phyloP scores from a whole-genome alignment of 768 basidiomycete genomes.

The Fibroporia radiculosa region DNA sequence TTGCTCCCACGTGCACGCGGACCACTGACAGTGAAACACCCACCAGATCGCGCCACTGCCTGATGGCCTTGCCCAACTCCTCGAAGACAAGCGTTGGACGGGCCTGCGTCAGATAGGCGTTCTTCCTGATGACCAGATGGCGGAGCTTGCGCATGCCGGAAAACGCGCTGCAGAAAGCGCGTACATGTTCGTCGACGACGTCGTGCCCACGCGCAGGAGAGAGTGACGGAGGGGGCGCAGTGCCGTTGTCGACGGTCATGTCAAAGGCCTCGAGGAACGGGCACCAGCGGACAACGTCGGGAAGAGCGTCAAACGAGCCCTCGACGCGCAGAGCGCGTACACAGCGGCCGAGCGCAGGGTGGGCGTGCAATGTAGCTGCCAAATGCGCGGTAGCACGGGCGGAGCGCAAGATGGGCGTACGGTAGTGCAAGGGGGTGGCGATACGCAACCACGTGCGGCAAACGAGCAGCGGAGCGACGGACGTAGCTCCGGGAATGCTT shows the following conservation, averaged over 20 bases:
- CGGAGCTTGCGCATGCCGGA: constrained; percentile 27
- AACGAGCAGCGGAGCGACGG: constrained; percentile 40
- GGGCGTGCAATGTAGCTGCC: constrained; percentile 27
- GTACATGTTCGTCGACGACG: constrained; percentile 3
- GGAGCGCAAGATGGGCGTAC: constrained; percentile 38
- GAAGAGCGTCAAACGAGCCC: constrained; percentile 34
- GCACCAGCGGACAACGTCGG: constrained; percentile 29
- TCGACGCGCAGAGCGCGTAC: constrained; percentile 36
- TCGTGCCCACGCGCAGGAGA: too few relatives aligned
- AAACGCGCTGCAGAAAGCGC: constrained; percentile 35
- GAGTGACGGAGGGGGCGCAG: background rate
- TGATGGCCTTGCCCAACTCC: constrained; percentile 38
- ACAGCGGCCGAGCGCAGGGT: constrained; percentile 30
- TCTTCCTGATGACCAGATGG: constrained; percentile 48
- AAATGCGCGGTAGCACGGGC: constrained; percentile 31
- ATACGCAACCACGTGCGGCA: constrained; percentile 48
- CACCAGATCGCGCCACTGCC: constrained; percentile 40
- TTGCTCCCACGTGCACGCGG: too few relatives aligned
- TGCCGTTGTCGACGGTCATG: constrained; percentile 24
- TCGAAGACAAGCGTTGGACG: constrained; percentile 37
- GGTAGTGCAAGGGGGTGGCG: constrained; percentile 49
- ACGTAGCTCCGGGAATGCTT: constrained; percentile 14
- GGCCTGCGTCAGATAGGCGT: constrained; percentile 48
- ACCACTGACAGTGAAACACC: too few relatives aligned
- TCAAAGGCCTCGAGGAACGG: constrained; percentile 31